These are phyloP conservation scores for Petunia secreta DNA, from an alignment of 257 asterid genomes.

Conservation along the genomic window DNA sequence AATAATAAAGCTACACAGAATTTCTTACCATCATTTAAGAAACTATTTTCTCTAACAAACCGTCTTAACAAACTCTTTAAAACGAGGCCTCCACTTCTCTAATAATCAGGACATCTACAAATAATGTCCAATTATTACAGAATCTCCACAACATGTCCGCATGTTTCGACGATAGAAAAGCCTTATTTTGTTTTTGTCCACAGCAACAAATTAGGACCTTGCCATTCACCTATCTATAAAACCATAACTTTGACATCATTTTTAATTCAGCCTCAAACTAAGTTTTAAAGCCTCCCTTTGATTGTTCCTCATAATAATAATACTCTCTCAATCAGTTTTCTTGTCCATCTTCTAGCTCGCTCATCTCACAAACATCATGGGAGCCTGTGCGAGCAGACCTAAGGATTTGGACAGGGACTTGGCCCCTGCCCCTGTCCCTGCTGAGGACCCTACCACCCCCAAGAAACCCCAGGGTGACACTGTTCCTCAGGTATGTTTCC, in stretches of 20 bases:
- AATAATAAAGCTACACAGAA: too few relatives aligned
- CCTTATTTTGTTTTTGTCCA: neutral
- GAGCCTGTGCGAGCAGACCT: slow-evolving; percentile 34
- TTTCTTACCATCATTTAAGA: too few relatives aligned
- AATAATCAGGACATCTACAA: neutral
- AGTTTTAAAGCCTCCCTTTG: neutral
- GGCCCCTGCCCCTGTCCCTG: slow-evolving; percentile 28
- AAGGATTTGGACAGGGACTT: slow-evolving; percentile 28
- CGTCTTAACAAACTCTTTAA: neutral
- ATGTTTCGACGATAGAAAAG: neutral
- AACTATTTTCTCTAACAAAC: neutral
- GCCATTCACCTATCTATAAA: neutral
- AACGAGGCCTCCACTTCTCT: slow-evolving; percentile 10
- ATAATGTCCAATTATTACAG: too few relatives aligned
- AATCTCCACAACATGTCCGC: neutral
- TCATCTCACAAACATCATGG: slow-evolving; percentile 11
- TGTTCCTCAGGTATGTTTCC: slow-evolving; percentile 2
- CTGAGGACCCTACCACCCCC: slow-evolving; percentile 23
- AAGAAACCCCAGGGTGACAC: slow-evolving; percentile 16
- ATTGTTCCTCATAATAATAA: slow-evolving; percentile 1
- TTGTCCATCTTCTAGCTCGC: neutral
- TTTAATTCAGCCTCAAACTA: slow-evolving; percentile 10
- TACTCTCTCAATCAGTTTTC: neutral
- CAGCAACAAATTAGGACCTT: slow-evolving; percentile 6
- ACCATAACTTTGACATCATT: neutral